Conservation (phyloP, 805 yeast species). For the Candida nemodendra region DNA sequence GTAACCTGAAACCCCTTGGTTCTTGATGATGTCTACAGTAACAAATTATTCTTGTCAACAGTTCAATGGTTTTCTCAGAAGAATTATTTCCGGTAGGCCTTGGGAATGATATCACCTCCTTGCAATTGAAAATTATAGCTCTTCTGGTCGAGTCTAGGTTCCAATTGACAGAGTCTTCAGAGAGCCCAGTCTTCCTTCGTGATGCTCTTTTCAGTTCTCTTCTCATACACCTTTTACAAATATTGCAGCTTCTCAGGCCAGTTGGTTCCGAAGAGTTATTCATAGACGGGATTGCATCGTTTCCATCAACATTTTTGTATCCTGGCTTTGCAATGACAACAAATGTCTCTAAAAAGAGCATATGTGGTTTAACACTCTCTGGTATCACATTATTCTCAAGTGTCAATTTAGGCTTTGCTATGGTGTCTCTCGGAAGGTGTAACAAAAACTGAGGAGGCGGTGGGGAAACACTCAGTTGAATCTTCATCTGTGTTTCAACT, state of each 20-base stretch:
- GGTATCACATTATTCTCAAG: conserved; percentile 49
- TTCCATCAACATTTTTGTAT: conserved; percentile 1
- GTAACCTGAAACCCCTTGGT: conserved; percentile 74
- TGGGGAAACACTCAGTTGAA: conserved; percentile 66
- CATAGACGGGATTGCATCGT: conserved; percentile 3
- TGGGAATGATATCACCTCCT: conserved; percentile 77
- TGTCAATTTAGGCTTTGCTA: conserved; percentile 83
- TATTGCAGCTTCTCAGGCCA: conserved; percentile 52
- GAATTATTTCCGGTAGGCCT: conserved; percentile 43
- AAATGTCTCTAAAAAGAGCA: conserved; percentile 72
- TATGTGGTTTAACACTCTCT: conserved; percentile 47
- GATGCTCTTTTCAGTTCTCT: conserved; percentile 94
- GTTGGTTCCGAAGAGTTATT: conserved; percentile 7
- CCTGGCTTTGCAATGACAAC: conserved; percentile 45
- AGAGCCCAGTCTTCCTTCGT: conserved; percentile 79
- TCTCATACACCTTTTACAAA: conserved; percentile 85
- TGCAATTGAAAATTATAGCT: conserved; percentile 88
- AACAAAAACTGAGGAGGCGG: conserved; percentile 71
- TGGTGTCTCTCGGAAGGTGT: conserved; percentile 83
- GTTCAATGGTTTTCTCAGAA: conserved; percentile 41
- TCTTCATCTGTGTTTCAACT: conserved; percentile 93
- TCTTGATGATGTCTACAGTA: conserved; percentile 96
- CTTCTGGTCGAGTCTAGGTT: conserved; percentile 69
- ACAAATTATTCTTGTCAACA: conserved; percentile 80
- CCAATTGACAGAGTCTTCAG: conserved; percentile 76